These are phyloP conservation scores for Rhododendron simsii DNA, from an alignment of 148 eudicot species.

Conservation along the genomic window DNA sequence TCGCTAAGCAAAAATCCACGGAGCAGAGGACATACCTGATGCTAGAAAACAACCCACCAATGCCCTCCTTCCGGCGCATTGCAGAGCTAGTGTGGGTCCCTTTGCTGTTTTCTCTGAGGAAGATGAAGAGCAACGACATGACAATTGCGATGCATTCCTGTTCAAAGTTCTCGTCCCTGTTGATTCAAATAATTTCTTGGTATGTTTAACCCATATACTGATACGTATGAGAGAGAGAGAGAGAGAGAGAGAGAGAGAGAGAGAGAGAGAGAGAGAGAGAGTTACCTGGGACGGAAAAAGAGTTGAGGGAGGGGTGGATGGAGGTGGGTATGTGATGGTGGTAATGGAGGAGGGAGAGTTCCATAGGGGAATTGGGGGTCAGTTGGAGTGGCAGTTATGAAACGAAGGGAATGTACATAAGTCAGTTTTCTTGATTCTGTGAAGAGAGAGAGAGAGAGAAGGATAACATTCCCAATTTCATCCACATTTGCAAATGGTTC, in stretches of 20 bases:
- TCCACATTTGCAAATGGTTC: slow-evolving; percentile 18
- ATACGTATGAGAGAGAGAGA: not conserved
- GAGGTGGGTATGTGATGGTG: slow-evolving; percentile 25
- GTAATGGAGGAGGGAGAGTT: slow-evolving; percentile 26
- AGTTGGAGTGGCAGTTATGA: not conserved
- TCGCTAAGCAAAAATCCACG: not conserved
- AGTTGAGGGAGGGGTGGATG: slow-evolving; percentile 18
- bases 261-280: not conserved
- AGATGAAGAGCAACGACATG: slow-evolving; percentile 34
- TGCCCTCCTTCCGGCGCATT: slow-evolving; percentile 33
- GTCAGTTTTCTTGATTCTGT: not conserved
- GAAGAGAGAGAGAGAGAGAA: not conserved
- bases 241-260: not conserved
- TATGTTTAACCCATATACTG: not conserved
- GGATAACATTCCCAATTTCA: slow-evolving; percentile 20
- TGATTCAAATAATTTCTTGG: not conserved
- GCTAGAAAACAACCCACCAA: slow-evolving; percentile 36
- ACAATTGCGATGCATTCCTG: slow-evolving; percentile 4
- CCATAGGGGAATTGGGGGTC: slow-evolving; percentile 17
- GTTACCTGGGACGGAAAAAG: slow-evolving; percentile 13
- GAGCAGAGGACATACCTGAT: slow-evolving; percentile 25
- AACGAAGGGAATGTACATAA: not conserved
- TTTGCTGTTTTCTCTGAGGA: slow-evolving; percentile 16
- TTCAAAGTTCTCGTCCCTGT: slow-evolving; percentile 20
- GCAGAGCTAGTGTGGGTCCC: not conserved